A percentile compares a stretch with the other conserved stretches of the same genome.
These are phyloP conservation scores for Kazachstania sp. DNA, from an alignment of 1,139 yeast species.

Conservation along the genomic window DNA sequence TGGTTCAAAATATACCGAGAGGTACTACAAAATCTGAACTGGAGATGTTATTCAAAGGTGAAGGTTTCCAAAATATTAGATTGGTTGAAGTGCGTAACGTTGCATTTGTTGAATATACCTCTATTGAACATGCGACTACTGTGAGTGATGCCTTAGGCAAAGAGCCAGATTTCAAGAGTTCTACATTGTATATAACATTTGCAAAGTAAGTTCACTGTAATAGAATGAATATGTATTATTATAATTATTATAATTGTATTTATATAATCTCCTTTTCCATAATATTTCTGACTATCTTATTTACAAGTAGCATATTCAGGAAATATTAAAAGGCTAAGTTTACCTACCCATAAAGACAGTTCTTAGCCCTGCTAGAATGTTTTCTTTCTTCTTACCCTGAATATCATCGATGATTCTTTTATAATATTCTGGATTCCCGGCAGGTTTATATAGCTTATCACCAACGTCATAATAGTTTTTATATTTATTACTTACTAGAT, in stretches of 20 bases:
- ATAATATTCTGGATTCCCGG: slow-evolving; percentile 78
- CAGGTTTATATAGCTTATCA: slow-evolving; percentile 61
- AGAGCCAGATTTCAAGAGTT: slow-evolving; percentile 19
- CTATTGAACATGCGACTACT: slow-evolving; percentile 41
- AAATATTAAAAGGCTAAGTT: background rate
- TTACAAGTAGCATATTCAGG: background rate
- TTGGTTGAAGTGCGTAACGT: slow-evolving; percentile 58
- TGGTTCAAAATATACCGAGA: slow-evolving; percentile 57
- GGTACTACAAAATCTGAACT: slow-evolving; percentile 36
- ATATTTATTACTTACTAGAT: slow-evolving; percentile 54
- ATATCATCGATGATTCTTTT: slow-evolving; percentile 61
- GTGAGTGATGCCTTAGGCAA: slow-evolving; percentile 36
- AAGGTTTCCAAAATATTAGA: slow-evolving; percentile 46
- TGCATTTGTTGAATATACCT: slow-evolving; percentile 73
- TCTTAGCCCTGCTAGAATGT: slow-evolving; percentile 52
- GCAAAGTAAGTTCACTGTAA: slow-evolving; percentile 17
- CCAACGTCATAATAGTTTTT: slow-evolving; percentile 54
- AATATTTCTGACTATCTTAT: background rate
- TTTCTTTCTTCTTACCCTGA: slow-evolving; percentile 65
- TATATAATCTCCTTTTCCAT: background rate
- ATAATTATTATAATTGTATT: background rate
- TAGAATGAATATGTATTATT: slow-evolving; percentile 1
- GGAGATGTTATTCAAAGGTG: slow-evolving; percentile 44
- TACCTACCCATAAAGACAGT: slow-evolving; percentile 64
- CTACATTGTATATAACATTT: slow-evolving; percentile 18